Evolutionary conservation across 2,329 filamentous ascomycete genomes (phyloP).

Genomic region (Xylaria sp.): DNA sequence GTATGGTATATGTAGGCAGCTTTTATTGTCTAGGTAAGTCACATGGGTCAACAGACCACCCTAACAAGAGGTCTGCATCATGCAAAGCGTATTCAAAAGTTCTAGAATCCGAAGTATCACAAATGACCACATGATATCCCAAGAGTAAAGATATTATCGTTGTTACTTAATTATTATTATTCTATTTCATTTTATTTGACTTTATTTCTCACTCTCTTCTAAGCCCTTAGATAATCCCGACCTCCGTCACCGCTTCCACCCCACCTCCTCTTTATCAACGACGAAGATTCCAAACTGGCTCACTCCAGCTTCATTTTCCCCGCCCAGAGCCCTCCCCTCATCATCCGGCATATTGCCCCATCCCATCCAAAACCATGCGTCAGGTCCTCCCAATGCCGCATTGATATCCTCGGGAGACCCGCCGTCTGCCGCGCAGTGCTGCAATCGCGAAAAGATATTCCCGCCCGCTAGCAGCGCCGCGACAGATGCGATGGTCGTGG

Average conservation of each 20-base stretch:
- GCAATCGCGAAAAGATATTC: constrained; percentile 27
- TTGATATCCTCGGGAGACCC: constrained; percentile 2
- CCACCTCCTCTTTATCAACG: not conserved
- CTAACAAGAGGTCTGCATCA: no score
- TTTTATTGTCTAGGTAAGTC: no score
- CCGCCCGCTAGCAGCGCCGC: constrained; percentile 35
- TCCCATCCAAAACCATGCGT: constrained; percentile 29
- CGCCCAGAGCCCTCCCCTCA: not conserved
- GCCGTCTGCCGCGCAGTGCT: not conserved
- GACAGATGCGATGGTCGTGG: constrained; percentile 33
- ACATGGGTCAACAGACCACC: no score
- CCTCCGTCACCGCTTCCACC: not conserved
- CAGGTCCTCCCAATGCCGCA: constrained; percentile 4
- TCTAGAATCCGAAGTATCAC: no score
- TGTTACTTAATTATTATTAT: no score
- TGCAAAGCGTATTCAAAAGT: no score
- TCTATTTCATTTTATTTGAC: no score
- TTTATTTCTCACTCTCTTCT: no score
- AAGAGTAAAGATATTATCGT: no score
- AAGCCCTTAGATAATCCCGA: no score
- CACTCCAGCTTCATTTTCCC: constrained; percentile 22
- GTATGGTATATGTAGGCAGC: no score
- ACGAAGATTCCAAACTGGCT: constrained; percentile 23
- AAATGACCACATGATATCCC: no score
- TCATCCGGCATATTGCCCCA: constrained; percentile 29